Evolutionary conservation across 2,329 filamentous ascomycete species (phyloP), one percentile per base, ranked within the genome.

Genomic region (Alternaria solani): DNA sequence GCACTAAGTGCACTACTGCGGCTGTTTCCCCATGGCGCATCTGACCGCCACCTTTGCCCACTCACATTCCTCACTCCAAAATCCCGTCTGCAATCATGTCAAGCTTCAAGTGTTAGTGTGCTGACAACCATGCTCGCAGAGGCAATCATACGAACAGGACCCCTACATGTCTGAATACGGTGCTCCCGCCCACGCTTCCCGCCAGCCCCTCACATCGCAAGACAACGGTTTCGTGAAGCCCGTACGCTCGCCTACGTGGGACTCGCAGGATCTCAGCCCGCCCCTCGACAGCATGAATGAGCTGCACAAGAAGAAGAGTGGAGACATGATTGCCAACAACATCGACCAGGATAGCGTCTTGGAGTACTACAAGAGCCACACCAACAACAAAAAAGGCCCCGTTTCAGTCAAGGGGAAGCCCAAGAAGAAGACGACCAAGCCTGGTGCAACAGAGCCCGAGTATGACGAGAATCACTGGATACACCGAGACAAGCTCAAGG

Each of bases 401-500:
- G 49, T 55, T 28, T 58, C 47, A 7, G 57, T 61, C 47, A 71
- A 72, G 51, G 65, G 64, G 43, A 72, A 69, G 53, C 57, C 60
- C 41, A 72, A 73, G 64, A 77, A 75, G 62, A 78, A 75, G 65
- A 36, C 63, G 11, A 38, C 63, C 36, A 64, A 65, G 59, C 63
- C 63, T 7, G 51, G 62, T 51, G 28, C 58, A 16, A 47, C 53
- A 34, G 72, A 69, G 18, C 55, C 67, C 9, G 75, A 77, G 53
- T 70, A 71, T 39, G 88, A 90, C 62, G 84, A 87, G 62, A 91
- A 88, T 32, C 90, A 92, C 77, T 95, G 92, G 92, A 94, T 95
- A 69, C 92, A 95, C 73, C 84, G 92, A 57, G 92, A 95, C 79
- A 94, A 94, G 79, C 81, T 95, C 62, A 91, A 91, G 55, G 87